Evolutionary conservation across 441 rosid species (phyloP).

Genomic region (Omphalea diandra): DNA sequence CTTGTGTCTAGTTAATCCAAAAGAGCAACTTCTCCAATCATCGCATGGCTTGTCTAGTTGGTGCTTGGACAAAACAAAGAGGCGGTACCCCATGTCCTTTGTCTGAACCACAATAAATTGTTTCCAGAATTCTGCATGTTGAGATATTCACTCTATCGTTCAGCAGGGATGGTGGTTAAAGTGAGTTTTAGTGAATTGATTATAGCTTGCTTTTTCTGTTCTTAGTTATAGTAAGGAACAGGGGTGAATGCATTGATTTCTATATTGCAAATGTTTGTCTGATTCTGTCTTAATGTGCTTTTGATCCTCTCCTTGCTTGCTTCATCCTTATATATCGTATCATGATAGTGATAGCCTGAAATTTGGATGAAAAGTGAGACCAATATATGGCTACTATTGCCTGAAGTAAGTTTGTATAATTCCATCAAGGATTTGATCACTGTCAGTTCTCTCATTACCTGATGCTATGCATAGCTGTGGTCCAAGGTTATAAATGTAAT

Average conservation of each 20-base stretch:
- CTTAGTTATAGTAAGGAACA: neutral
- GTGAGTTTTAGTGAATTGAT: constrained; percentile 18
- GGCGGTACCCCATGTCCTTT: neutral
- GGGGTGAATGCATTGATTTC: neutral
- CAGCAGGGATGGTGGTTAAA: constrained; percentile 17
- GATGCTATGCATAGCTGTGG: too few species aligned
- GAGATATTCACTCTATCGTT: constrained; percentile 13
- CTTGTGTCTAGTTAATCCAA: neutral
- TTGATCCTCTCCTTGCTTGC: neutral
- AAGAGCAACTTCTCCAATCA: neutral
- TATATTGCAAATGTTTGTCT: neutral
- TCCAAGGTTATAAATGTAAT: too few species aligned
- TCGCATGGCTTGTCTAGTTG: neutral
- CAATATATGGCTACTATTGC: neutral
- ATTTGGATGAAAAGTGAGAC: neutral
- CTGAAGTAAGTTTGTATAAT: neutral
- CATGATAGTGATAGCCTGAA: neutral
- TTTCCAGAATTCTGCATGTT: neutral
- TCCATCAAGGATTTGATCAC: neutral
- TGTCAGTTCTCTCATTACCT: too few species aligned
- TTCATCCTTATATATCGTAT: neutral
- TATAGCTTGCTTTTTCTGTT: neutral
- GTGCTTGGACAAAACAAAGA: neutral
- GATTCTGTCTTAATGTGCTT: neutral
- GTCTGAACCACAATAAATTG: neutral